Base-by-base conservation (phyloP, 75 land plant genomes). In the Pinus albicaulis region DNA sequence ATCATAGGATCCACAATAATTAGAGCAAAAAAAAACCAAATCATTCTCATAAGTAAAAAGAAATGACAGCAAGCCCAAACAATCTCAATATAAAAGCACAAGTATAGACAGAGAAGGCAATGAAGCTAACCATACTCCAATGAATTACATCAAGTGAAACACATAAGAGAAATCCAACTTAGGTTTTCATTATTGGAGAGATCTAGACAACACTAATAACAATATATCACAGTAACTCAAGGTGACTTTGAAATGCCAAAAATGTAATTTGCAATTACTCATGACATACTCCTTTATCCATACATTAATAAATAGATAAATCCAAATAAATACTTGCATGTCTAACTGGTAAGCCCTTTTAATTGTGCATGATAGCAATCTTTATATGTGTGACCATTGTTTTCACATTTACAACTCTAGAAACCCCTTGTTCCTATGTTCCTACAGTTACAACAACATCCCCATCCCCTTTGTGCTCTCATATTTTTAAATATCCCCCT, bases 341-440 rank as follows among this genome's bases (percentile, higher is more conserved):
- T 84, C 99, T 78, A 22, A 96, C 72, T 71, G 96, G 99, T 56
- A 96, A 81, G 59, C 94, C 96, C 75, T 90, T 93, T 11, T 89
- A 80, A 74, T 93, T 96, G 66, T 88, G 83, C 4, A 78, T 16
- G 61, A 76, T 62, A 62, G 90, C 94, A 17, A 92, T 92, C 24
- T 78, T 73, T 28, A 62, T 15, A 41, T 80, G 59, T 59, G 31
- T 58, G 56, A 44, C 48, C 13, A 28, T n/a, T 38, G 78, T 28
- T 7, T 82, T 72, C 31, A 1, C 76, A 59, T 38, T 38, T 19
- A 58, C 56, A 83, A 62, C 85, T 56, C 70, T 84, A 79, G n/a
- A n/a, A n/a, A n/a, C n/a, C n/a, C n/a, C n/a, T n/a, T n/a, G n/a
- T n/a, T n/a, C n/a, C n/a, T n/a, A n/a, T n/a, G n/a, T n/a, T n/a